Evolutionary conservation across 1,139 yeast species (phyloP), one percentile per base, ranked within the genome.

Genomic region (Geotrichum europaeum): DNA sequence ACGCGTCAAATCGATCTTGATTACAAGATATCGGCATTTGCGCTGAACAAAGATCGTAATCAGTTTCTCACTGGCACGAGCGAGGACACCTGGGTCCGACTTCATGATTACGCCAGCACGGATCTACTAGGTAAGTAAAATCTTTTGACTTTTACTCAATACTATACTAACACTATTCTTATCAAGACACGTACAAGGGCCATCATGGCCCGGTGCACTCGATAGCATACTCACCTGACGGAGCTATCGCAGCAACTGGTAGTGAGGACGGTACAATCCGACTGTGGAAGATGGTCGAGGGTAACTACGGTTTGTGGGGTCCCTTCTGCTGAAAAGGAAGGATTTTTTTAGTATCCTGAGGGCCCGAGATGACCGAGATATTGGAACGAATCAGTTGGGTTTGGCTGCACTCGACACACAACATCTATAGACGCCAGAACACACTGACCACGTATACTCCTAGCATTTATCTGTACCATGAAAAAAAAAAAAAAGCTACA

Each of bases 221-320:
- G 3, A 68, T 73, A 1, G 63, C 70, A 34, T 74, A 68, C 59
- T 72, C 76, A 10, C 77, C 77, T 2, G 76, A 74, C 57, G 75
- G 76, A 1, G 64, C 67, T 28, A 53, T 74, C 20, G 69, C 80
- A 64, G 90, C 87, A 0, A 82, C 89, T 0, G 91, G 90, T 53
- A 81, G 88, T 3, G 85, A 83, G 61, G 91, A 86, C 68, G 90
- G 90, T 12, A 74, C 86, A 2, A 85, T 86, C 20, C 75, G 90
- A 57, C 75, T 86, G 47, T 86, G 91, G 92, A 74, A 74, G 59
- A 66, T 68, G 25, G 64, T 61, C 4, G 57, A 63, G 6, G 76
- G 72, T 2, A 69, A 73, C 3, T 75, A 72, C 57, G 78, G 78
- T 2, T 64, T 75, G 49, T 75, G 78, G 78, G n/a, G n/a, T n/a